Conservation (phyloP, 2,329 filamentous ascomycete genomes). For the Stemphylium beticola region DNA sequence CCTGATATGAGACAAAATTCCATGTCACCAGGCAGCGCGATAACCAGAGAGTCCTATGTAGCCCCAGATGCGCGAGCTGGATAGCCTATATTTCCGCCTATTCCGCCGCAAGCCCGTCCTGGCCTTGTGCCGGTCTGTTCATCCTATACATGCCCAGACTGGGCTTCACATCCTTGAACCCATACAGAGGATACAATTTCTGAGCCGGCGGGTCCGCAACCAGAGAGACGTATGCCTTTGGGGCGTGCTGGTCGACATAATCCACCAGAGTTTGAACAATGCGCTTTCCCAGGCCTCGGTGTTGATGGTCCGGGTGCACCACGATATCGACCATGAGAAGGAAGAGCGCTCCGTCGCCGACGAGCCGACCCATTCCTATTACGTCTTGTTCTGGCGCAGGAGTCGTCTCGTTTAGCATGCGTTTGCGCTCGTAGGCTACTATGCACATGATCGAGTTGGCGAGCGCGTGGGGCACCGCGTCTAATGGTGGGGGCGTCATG, state of each 20-base stretch:
- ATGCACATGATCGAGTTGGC: slow-evolving; percentile 35
- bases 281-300: slow-evolving; percentile 55
- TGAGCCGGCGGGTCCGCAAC: slow-evolving; percentile 56
- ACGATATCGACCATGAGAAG: slow-evolving; percentile 60
- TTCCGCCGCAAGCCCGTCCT: background rate
- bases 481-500: slow-evolving; percentile 39
- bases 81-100: background rate
- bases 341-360: slow-evolving; percentile 61
- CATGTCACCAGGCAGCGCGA: slow-evolving; percentile 4
- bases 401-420: slow-evolving; percentile 30
- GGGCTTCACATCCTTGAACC: slow-evolving; percentile 52
- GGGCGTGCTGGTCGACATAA: slow-evolving; percentile 51
- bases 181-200: slow-evolving; percentile 55
- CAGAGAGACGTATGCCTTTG: slow-evolving; percentile 54
- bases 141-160: slow-evolving; percentile 42
- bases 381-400: slow-evolving; percentile 24
- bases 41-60: slow-evolving; percentile 15
- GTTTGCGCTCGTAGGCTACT: slow-evolving; percentile 31
- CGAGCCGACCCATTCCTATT: slow-evolving; percentile 60
- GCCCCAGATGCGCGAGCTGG: background rate
- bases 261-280: slow-evolving; percentile 54
- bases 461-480: slow-evolving; percentile 34
- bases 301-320: slow-evolving; percentile 57
- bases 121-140: slow-evolving; percentile 14
- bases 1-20: slow-evolving; percentile 7